Evolutionary conservation across 2,329 filamentous ascomycete species (phyloP).

Genomic region (Didymella exigua): DNA sequence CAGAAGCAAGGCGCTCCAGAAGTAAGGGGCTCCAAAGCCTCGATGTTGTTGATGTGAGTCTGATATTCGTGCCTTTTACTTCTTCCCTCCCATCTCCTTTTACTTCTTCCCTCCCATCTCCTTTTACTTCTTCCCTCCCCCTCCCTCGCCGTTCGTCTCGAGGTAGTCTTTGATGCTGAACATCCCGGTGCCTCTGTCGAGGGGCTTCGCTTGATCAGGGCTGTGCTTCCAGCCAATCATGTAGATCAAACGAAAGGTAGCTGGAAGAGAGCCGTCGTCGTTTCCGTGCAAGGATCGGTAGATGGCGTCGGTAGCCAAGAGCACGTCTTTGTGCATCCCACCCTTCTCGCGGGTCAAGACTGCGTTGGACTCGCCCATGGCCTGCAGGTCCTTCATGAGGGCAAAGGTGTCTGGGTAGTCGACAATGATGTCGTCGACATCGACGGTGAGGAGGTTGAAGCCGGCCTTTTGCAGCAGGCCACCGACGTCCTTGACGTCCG

Average conservation of each 20-base stretch:
- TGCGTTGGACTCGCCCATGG: conserved; percentile 95
- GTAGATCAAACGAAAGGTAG: conserved; percentile 93
- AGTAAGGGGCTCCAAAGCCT: too few relatives aligned
- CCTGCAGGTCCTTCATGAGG: conserved; percentile 90
- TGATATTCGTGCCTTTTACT: background rate
- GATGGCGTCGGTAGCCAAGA: conserved; percentile 86
- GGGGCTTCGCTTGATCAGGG: conserved; percentile 75
- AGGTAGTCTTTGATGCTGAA: conserved; percentile 86
- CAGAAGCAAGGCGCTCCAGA: too few relatives aligned
- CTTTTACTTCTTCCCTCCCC: conserved; percentile 9
- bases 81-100: conserved; percentile 15
- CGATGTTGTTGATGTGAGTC: background rate
- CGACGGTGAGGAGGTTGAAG: conserved; percentile 95
- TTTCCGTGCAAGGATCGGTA: conserved; percentile 88
- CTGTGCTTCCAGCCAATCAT: conserved; percentile 99
- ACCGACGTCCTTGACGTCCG: conserved; percentile 89
- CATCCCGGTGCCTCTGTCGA: conserved; percentile 82
- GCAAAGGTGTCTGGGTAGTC: conserved; percentile 90
- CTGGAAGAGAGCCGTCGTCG: conserved; percentile 67
- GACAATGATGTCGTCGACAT: conserved; percentile 95
- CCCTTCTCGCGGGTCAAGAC: conserved; percentile 84
- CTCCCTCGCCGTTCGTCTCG: conserved; percentile 52
- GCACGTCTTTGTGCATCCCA: conserved; percentile 75
- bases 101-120: too few relatives aligned
- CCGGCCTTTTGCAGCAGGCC: conserved; percentile 84